phyloP scores from a whole-genome alignment of 176 grass and related monocot genomes.

The Oryza punctata region DNA sequence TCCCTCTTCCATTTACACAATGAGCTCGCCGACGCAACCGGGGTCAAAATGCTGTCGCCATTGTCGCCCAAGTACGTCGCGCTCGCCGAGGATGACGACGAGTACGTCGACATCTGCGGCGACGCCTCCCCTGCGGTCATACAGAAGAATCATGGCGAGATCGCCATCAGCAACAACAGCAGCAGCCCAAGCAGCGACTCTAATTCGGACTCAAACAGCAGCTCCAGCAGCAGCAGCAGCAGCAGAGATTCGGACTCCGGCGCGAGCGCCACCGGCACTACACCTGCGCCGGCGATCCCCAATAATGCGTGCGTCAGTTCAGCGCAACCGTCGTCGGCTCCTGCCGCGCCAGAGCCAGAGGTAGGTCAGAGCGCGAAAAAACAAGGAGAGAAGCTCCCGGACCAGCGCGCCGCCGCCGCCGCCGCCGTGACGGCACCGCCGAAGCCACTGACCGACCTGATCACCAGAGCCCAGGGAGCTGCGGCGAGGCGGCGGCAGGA shows the following conservation, averaged over 20 bases:
- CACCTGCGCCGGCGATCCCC: neutral
- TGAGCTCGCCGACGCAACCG: neutral
- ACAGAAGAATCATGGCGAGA: neutral
- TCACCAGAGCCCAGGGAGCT: slow-evolving; percentile 10
- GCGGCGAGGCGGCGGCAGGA: neutral
- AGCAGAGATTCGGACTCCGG: neutral
- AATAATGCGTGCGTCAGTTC: neutral
- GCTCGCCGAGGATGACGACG: neutral
- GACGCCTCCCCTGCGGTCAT: slow-evolving; percentile 36
- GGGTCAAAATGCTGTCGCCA: slow-evolving; percentile 9
- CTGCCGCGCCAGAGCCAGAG: neutral
- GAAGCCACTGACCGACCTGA: slow-evolving; percentile 9
- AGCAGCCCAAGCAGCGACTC: slow-evolving; percentile 10
- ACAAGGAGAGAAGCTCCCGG: neutral
- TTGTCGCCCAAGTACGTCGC: slow-evolving; percentile 9
- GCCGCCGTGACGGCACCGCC: neutral
- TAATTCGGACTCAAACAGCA: neutral
- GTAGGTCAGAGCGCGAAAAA: neutral
- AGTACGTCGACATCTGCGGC: slow-evolving; percentile 46
- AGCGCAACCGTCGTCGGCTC: neutral
- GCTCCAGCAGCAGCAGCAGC: neutral
- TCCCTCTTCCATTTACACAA: too few species aligned
- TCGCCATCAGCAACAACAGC: neutral
- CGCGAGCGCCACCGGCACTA: neutral
- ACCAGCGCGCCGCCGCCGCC: neutral